Percentiles rank a stretch among this genome's conserved stretches.
phyloP scores from a whole-genome alignment of 768 basidiomycete species.

The Hydnomerulius pinastri region DNA sequence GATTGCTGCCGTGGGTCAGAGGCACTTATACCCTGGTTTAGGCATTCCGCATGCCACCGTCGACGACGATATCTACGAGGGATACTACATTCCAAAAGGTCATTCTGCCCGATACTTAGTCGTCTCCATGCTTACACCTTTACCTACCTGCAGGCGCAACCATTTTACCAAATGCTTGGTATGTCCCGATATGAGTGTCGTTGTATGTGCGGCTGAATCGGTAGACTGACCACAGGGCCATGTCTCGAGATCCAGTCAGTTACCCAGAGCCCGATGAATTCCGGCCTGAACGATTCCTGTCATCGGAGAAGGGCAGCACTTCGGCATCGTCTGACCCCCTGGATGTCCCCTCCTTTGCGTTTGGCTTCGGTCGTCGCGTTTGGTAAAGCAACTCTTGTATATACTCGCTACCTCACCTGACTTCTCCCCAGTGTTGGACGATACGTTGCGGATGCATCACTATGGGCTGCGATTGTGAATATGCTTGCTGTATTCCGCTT shows the following conservation, averaged over 20 bases:
- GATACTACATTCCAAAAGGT: slow-evolving; percentile 49
- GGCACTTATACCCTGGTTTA: not conserved
- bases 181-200: not conserved
- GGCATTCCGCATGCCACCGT: slow-evolving; percentile 30
- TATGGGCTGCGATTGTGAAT: slow-evolving; percentile 21
- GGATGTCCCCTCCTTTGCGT: slow-evolving; percentile 5
- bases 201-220: not conserved
- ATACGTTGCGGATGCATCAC: slow-evolving; percentile 38
- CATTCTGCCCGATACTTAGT: not conserved
- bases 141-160: slow-evolving; percentile 1
- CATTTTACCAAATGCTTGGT: slow-evolving; percentile 6
- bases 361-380: slow-evolving; percentile 43
- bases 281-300: slow-evolving; percentile 35
- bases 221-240: slow-evolving; percentile 19
- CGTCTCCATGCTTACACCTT: not conserved
- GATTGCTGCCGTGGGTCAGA: too few species aligned
- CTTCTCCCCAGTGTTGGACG: slow-evolving; percentile 35
- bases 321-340: not conserved
- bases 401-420: not conserved
- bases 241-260: slow-evolving; percentile 33
- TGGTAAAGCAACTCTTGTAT: not conserved
- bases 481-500: slow-evolving; percentile 12
- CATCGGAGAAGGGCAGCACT: not conserved
- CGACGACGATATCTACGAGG: slow-evolving; percentile 41
- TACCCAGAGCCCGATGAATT: slow-evolving; percentile 37